Evolutionary conservation across 345 rosid species (phyloP).

Genomic region (Populus tremula): DNA sequence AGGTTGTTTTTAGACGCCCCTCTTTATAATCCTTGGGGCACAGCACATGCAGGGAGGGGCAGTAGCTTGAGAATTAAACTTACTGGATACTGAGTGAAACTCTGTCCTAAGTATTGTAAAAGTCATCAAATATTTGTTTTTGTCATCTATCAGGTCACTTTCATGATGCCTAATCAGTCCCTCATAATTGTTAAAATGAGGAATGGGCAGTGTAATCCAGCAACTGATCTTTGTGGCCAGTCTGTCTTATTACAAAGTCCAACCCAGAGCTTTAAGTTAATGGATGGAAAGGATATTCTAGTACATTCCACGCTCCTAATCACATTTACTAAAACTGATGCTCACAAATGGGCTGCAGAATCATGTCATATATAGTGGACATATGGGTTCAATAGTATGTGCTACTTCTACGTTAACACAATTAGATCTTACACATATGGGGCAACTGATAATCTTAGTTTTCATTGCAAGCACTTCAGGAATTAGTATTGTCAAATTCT

Average conservation of each 20-base stretch:
- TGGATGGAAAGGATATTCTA: not conserved
- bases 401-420: not conserved
- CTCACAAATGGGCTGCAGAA: not conserved
- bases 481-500: not conserved
- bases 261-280: not conserved
- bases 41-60: no score
- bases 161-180: not conserved
- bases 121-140: no score
- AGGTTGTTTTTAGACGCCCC: no score
- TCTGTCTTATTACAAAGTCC: not conserved
- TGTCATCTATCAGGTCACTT: no score
- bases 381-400: not conserved
- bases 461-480: slow-evolving; percentile 7
- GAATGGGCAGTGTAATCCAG: not conserved
- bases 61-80: no score
- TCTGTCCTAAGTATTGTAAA: no score
- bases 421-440: not conserved
- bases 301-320: not conserved
- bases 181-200: not conserved
- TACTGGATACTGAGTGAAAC: no score
- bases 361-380: not conserved
- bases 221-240: not conserved
- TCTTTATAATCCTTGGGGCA: no score
- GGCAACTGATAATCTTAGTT: slow-evolving; percentile 2
- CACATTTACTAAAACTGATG: not conserved